Percentiles rank a stretch among this genome's conserved stretches.
Conservation (phyloP, 768 basidiomycete species). For the Clathrus columnatus region DNA sequence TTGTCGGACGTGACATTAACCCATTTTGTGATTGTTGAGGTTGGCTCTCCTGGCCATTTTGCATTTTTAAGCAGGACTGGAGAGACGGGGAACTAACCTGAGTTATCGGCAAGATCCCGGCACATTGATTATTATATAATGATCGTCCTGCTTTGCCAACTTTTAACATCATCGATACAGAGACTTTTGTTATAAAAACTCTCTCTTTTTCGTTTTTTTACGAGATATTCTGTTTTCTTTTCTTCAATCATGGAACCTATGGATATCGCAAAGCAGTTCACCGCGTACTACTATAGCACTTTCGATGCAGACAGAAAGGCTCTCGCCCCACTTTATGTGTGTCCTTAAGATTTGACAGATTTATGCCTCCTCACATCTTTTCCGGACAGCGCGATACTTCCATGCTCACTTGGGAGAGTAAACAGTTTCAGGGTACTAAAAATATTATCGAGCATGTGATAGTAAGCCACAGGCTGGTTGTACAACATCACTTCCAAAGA, state of each 20-base stretch:
- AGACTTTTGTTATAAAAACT: not conserved
- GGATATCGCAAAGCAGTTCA: constrained; percentile 68
- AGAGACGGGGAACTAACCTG: not conserved
- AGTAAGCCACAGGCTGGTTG: constrained; percentile 41
- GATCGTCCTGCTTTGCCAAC: not conserved
- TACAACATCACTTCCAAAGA: not conserved
- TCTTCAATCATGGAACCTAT: constrained; percentile 22
- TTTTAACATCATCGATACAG: not conserved
- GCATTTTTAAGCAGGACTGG: not conserved
- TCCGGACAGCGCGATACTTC: constrained; percentile 58
- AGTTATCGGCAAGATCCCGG: not conserved
- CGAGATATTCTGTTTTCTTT: constrained; percentile 6
- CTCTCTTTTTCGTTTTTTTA: constrained; percentile 9
- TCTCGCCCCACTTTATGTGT: constrained; percentile 69
- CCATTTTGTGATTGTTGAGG: constrained; percentile 1
- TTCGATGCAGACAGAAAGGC: constrained; percentile 57
- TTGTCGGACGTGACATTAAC: constrained; percentile 38
- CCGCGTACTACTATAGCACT: constrained; percentile 71
- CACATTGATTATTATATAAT: not conserved
- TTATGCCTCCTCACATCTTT: constrained; percentile 15
- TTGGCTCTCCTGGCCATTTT: not conserved
- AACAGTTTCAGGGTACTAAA: constrained; percentile 42
- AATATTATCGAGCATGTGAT: constrained; percentile 65
- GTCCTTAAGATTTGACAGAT: constrained; percentile 27
- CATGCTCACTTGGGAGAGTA: constrained; percentile 79